These are phyloP conservation scores for Sungouiozyma ichnusensis DNA, from an alignment of 805 yeast species.

Conservation along the genomic window DNA sequence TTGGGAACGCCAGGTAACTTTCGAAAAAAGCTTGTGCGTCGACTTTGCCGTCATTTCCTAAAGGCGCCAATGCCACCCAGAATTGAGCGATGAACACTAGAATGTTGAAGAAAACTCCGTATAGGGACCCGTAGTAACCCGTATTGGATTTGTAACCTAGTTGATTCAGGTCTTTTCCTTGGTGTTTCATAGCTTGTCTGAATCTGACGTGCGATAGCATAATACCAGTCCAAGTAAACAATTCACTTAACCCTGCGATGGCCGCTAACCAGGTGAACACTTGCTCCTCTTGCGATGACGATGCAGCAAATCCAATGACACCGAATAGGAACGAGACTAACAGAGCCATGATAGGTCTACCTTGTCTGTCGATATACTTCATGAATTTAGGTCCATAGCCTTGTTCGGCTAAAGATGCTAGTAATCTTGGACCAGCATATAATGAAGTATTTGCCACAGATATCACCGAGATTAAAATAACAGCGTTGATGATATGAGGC, in stretches of 20 bases:
- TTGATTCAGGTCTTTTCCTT: slow-evolving; percentile 37
- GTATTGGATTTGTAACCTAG: slow-evolving; percentile 41
- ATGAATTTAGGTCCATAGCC: slow-evolving; percentile 51
- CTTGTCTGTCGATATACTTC: slow-evolving; percentile 45
- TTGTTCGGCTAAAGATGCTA: slow-evolving; percentile 59
- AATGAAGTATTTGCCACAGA: slow-evolving; percentile 73
- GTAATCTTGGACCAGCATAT: slow-evolving; percentile 61
- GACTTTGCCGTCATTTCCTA: slow-evolving; percentile 30
- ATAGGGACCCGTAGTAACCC: slow-evolving; percentile 41
- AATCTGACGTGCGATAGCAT: slow-evolving; percentile 44
- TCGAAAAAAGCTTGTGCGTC: slow-evolving; percentile 39
- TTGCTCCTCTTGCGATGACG: slow-evolving; percentile 38
- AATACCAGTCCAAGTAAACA: slow-evolving; percentile 51
- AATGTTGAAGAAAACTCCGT: slow-evolving; percentile 38
- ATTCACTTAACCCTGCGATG: slow-evolving; percentile 45
- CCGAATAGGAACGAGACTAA: slow-evolving; percentile 41
- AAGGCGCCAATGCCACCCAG: slow-evolving; percentile 54
- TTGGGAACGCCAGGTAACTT: slow-evolving; percentile 40
- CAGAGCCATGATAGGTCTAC: slow-evolving; percentile 52
- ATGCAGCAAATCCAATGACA: slow-evolving; percentile 49
- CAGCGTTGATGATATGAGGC: slow-evolving; percentile 67
- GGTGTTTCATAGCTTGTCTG: slow-evolving; percentile 42
- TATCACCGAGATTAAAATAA: slow-evolving; percentile 58
- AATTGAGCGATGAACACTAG: slow-evolving; percentile 47
- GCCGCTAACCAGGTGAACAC: slow-evolving; percentile 55